Evolutionary conservation across 73 alveolate species (phyloP), one percentile per base, ranked within the genome.

Genomic region (Tetrahymena elliotti): DNA sequence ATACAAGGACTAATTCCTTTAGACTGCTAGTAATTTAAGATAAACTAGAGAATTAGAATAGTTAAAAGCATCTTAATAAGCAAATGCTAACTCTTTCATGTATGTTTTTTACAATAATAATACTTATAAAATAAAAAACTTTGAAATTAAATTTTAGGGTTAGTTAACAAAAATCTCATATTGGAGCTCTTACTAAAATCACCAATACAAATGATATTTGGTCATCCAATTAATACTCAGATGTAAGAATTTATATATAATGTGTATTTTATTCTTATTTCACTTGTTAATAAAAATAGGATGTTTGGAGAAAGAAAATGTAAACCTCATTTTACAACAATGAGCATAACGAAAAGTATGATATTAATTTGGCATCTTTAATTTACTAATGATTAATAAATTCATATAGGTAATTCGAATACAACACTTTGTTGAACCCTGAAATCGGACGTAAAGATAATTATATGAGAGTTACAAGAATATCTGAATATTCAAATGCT

Each of bases 181-280:
- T 68, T 68, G 88, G 88, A 31, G 34, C 34, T 16, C 88, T 68
- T 0, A 68, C 88, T 27, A 94, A 94, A 41, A 94, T 94, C 18
- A 94, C 96, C n/a, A 92, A 94, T 35, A 94, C 96, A n/a, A 94
- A 94, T 52, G 96, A 94, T 35, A 94, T 94, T 39, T 94, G 96
- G 96, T 84, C 93, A 52, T 83, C 95, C 20, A 94, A 84, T 84
- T 84, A 94, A 94, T 94, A 94, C 39, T 94, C 96, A 35, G 96
- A 94, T 88, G 96, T 94, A 94, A 38, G 5, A 18, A 35, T 93
- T 20, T 4, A 18, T 40, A 7, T 33, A n/a, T 22, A 38, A 27
- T 27, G 10, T 4, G 22, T 1, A 10, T 31, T 68, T 68, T 7
- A 53, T 27, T 68, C 11, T 24, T 18, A 27, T 27, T 27, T 53